phyloP scores from a whole-genome alignment of 2,329 filamentous ascomycete species.

The Aurifilum marmelostoma region DNA sequence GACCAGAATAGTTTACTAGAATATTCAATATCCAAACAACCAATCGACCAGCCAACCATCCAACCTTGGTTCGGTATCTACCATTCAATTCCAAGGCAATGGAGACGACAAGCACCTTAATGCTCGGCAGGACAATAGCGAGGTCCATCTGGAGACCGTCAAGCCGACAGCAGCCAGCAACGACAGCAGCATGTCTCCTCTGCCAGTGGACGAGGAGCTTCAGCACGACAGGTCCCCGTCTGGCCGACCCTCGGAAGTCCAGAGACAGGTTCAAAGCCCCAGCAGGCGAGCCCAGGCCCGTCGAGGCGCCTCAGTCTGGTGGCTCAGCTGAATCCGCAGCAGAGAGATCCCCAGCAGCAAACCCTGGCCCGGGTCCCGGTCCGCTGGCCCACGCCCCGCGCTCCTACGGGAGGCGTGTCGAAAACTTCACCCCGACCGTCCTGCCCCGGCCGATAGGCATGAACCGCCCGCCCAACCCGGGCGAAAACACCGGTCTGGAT shows the following conservation, averaged over 20 bases:
- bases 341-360: conserved; percentile 15
- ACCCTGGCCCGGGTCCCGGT: conserved; percentile 38
- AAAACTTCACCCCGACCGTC: conserved; percentile 61
- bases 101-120: conserved; percentile 1
- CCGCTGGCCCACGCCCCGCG: conserved; percentile 61
- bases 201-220: conserved; percentile 59
- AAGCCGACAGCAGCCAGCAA: conserved; percentile 1
- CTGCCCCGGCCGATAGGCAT: conserved; percentile 81
- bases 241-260: conserved; percentile 27
- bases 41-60: too few relatives aligned
- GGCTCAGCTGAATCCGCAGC: neutral
- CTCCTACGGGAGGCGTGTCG: conserved; percentile 59
- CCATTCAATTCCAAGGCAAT: neutral
- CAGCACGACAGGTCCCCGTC: conserved; percentile 46
- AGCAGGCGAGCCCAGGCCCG: conserved; percentile 9
- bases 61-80: neutral
- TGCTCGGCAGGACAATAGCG: conserved; percentile 20
- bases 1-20: neutral
- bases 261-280: neutral
- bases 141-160: conserved; percentile 10
- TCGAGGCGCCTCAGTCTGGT: neutral
- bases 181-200: conserved; percentile 45
- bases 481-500: conserved; percentile 83
- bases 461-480: conserved; percentile 69
- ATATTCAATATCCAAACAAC: neutral